Base-by-base conservation (phyloP, 116 monocot genomes). In the Dioscorea cayenensis region DNA sequence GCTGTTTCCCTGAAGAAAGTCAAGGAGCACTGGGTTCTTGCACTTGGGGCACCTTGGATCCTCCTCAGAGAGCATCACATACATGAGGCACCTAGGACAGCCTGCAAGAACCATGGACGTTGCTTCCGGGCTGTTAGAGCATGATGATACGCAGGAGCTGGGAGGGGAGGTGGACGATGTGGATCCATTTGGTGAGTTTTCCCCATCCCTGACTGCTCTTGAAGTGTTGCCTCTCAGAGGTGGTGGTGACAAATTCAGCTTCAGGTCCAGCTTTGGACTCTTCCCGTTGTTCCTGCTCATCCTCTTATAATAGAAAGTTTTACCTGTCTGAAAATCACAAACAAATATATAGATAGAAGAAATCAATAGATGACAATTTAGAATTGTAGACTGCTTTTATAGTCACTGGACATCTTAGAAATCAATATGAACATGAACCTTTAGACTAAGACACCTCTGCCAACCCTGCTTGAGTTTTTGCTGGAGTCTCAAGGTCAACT, bases 21-120 rank as follows among this genome's bases (percentile, higher is more conserved):
- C 89, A 36, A 95, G 79, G 51, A 95, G 87, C 22, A 95, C 95
- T 7, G 86, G 79, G 82, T 85, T 95, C 76, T 92, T 86, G 82
- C 95, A 95, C 82, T 85, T 86, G 60, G 95, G 95, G 81, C 95
- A 95, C 80, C 85, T 84, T 48, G 89, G 84, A 43, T 95, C 95
- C 11, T 91, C 78, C 66, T 87, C 87, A 0, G 92, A 85, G 36
- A 91, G 82, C 92, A 95, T 95, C 38, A 95, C 95, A 59, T 95
- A 95, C 89, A 95, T 95, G 65, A 95, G 86, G 80, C 95, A 95
- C 27, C 78, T 52, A 1, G 92, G 89, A 80, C 95, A 95, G 3
- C 91, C 95, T 5, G 83, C 95, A 17, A 95, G 84, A 65, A 95
- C 83, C 92, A 95, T 95, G 32, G 95, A 81, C 50, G 83, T 79